Evolutionary conservation across 2,329 filamentous ascomycete species (phyloP), one percentile per base, ranked within the genome.

Genomic region (Aspergillus ochraceus): DNA sequence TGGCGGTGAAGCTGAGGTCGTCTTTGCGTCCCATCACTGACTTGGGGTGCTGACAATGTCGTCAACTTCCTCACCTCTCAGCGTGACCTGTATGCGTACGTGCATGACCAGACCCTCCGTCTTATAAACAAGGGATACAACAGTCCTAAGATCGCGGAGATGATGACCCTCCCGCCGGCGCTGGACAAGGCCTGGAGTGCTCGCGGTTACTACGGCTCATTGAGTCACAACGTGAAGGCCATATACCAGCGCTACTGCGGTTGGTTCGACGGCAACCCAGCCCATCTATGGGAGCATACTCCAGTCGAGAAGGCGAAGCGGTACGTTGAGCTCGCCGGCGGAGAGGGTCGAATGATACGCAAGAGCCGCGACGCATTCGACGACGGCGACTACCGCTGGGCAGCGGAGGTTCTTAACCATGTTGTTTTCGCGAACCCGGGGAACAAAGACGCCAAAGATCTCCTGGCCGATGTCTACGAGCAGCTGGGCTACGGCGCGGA

Each of bases 81-180:
- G 61, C 64, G 77, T 19, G 77, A 79, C 49, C 58, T 76, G 6
- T 80, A 79, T 54, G 76, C 68, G 1, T 79, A 74, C 49, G 49
- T 78, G 2, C 75, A 79, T 56, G 73, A 80, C 54, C 73, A 79
- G 58, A 78, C 77, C 0, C 60, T 79, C 17, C 71, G 76, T 1
- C 64, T 72, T 53, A 67, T 79, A 55, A 79, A 79, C 53, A 50
- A 65, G 9, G 77, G 76, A 3, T 54, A 68, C 58, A 77, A 68
- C 1, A 71, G 73, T 2, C 58, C 67, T 4, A 75, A 79, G 55
- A 79, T 79, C 22, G 77, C 76, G 0, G 77, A 79, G 60, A 26
- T 57, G 8, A 63, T 79, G 0, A 52, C 49, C 6, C 56, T 79
- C 2, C 77, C 77, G 0, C 69, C 71, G 0, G 56, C 59, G 2